Percentiles rank a stretch among this genome's conserved stretches.
Conservation (phyloP, 1,284 basidiomycete genomes). For the Xerocomus amazonicus region DNA sequence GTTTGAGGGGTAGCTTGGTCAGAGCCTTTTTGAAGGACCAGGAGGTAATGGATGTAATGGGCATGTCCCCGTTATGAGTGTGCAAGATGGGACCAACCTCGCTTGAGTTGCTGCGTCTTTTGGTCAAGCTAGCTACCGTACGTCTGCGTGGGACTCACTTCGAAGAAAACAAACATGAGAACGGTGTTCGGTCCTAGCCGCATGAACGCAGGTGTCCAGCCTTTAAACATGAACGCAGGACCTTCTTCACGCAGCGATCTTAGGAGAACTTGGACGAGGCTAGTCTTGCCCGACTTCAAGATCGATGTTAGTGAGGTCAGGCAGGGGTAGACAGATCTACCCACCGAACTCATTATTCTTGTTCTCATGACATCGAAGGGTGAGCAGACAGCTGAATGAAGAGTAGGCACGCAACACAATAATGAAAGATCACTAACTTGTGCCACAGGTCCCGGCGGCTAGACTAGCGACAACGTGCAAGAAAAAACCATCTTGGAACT, state of each 20-base stretch:
- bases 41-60: not conserved
- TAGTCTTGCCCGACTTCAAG: conserved; percentile 46
- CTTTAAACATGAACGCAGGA: conserved; percentile 80
- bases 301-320: conserved; percentile 2
- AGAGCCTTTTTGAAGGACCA: not conserved
- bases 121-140: conserved; percentile 4
- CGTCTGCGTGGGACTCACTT: conserved; percentile 43
- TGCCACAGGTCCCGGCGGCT: conserved; percentile 82
- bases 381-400: conserved; percentile 69
- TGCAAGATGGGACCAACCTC: conserved; percentile 40
- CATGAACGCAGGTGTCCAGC: conserved; percentile 85
- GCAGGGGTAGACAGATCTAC: conserved; percentile 18
- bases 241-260: conserved; percentile 72
- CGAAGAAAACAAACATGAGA: conserved; percentile 83
- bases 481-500: conserved; percentile 65
- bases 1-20: not conserved
- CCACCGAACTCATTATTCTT: conserved; percentile 69
- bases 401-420: conserved; percentile 9
- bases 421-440: conserved; percentile 49
- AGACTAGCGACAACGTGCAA: conserved; percentile 65
- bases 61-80: conserved; percentile 1
- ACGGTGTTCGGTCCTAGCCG: conserved; percentile 81
- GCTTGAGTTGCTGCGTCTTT: conserved; percentile 60
- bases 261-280: conserved; percentile 49
- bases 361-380: conserved; percentile 86